Conservation (phyloP, 176 grass and related monocot genomes). For the Thinopyrum elongatum region DNA sequence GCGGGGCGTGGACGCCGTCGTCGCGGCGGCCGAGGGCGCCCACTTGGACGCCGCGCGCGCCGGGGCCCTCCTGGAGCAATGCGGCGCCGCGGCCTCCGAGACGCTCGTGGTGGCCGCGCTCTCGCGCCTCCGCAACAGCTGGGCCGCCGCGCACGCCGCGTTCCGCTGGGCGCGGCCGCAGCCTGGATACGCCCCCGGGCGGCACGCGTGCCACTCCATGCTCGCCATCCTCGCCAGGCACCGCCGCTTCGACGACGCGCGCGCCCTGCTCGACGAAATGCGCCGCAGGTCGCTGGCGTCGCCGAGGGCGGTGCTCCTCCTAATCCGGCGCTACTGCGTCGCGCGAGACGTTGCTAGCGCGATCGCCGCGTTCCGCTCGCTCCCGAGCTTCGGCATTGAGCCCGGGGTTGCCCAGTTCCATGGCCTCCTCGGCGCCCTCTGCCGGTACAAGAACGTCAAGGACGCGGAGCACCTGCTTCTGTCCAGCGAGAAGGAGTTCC, state of each 20-base stretch:
- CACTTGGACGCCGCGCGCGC: conserved; percentile 20
- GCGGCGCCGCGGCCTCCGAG: conserved; percentile 53
- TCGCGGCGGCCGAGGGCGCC: conserved; percentile 38
- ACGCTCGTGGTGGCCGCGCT: conserved; percentile 61
- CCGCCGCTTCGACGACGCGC: conserved; percentile 71
- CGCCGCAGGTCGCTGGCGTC: conserved; percentile 47
- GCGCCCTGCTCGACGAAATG: conserved; percentile 74
- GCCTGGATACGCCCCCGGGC: conserved; percentile 53
- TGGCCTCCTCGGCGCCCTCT: conserved; percentile 65
- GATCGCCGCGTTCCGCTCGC: conserved; percentile 53
- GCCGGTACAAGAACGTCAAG: conserved; percentile 75
- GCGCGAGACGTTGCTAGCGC: conserved; percentile 61
- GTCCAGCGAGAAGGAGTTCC: conserved; percentile 55
- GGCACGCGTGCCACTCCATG: conserved; percentile 70
- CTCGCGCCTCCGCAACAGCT: conserved; percentile 72
- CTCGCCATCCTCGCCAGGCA: conserved; percentile 78
- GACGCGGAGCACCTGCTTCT: conserved; percentile 83
- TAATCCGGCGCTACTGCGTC: conserved; percentile 60
- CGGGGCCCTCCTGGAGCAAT: conserved; percentile 41
- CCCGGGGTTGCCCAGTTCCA: conserved; percentile 56
- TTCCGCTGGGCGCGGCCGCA: conserved; percentile 62
- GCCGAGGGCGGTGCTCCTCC: conserved; percentile 45
- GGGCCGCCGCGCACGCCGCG: conserved; percentile 58
- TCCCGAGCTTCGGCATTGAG: conserved; percentile 53
- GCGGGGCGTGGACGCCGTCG: conserved; percentile 46